phyloP scores from a whole-genome alignment of 768 basidiomycete genomes.

The Xanthoconium stramineum region DNA sequence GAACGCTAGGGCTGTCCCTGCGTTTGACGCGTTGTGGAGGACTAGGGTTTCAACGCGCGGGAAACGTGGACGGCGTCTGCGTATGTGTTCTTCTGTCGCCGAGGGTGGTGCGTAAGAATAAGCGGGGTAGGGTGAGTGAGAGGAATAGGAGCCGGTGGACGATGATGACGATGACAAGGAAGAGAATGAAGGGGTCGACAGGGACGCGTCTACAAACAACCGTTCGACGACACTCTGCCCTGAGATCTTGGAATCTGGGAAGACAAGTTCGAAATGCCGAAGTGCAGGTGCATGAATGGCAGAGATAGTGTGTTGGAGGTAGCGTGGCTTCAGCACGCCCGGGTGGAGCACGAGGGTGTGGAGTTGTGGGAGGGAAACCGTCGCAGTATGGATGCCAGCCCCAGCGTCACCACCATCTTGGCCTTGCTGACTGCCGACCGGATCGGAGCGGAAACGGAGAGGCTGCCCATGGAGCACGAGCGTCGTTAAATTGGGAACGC shows the following conservation, averaged over 20 bases:
- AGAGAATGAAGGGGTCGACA: not conserved
- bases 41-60: conserved; percentile 28
- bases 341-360: conserved; percentile 31
- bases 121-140: conserved; percentile 2
- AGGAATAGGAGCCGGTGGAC: not conserved
- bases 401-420: not conserved
- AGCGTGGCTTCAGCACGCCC: conserved; percentile 30
- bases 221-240: conserved; percentile 27
- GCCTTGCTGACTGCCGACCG: conserved; percentile 5
- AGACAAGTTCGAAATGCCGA: conserved; percentile 32
- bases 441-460: conserved; percentile 23
- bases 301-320: conserved; percentile 29
- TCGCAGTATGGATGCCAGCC: not conserved
- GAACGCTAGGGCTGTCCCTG: conserved; percentile 22
- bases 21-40: conserved; percentile 24
- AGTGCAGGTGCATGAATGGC: conserved; percentile 27
- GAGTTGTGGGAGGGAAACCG: conserved; percentile 24
- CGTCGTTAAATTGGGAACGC: conserved; percentile 22
- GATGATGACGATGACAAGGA: conserved; percentile 1
- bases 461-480: conserved; percentile 30
- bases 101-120: too few relatives aligned
- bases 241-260: conserved; percentile 28
- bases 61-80: conserved; percentile 21
- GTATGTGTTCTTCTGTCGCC: not conserved
- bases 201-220: conserved; percentile 17